Conservation (phyloP, 176 grass and related monocot species). For the Melocanna baccifera region DNA sequence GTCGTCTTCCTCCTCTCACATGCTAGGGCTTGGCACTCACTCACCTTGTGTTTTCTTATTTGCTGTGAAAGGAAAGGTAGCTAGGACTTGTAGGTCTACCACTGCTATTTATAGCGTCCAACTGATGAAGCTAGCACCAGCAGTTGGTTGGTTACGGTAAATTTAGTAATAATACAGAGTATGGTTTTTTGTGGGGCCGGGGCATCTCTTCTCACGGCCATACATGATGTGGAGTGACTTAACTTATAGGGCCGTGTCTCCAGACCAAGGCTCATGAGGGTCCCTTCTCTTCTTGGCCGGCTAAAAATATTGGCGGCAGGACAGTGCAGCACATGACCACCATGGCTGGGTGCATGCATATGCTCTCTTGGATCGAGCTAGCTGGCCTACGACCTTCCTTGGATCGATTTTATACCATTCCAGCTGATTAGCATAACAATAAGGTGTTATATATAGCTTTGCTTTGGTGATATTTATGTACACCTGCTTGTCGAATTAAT, state of each 20-base stretch:
- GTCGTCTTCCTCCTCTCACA: background rate
- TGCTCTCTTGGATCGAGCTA: background rate
- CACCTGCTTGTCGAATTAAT: too few relatives aligned
- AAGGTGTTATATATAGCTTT: too few relatives aligned
- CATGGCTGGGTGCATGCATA: background rate
- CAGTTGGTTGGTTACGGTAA: background rate
- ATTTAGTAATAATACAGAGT: background rate
- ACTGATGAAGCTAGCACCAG: background rate
- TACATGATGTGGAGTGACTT: too few relatives aligned
- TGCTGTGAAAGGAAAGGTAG: too few relatives aligned
- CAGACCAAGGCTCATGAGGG: conserved; percentile 8
- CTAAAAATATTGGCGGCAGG: background rate
- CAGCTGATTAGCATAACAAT: background rate
- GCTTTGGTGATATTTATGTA: too few relatives aligned
- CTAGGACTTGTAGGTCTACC: background rate
- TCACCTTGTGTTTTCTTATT: background rate
- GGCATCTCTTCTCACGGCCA: background rate
- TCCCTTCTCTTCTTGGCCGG: background rate
- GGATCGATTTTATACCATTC: too few relatives aligned
- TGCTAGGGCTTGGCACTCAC: too few relatives aligned
- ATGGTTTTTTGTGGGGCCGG: too few relatives aligned
- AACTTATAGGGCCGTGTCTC: background rate
- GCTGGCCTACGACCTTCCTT: too few relatives aligned
- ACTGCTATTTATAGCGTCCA: conserved; percentile 5
- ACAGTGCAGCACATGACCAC: background rate